Conservation (phyloP, 1,284 basidiomycete genomes). For the Ustilago cynodontis region DNA sequence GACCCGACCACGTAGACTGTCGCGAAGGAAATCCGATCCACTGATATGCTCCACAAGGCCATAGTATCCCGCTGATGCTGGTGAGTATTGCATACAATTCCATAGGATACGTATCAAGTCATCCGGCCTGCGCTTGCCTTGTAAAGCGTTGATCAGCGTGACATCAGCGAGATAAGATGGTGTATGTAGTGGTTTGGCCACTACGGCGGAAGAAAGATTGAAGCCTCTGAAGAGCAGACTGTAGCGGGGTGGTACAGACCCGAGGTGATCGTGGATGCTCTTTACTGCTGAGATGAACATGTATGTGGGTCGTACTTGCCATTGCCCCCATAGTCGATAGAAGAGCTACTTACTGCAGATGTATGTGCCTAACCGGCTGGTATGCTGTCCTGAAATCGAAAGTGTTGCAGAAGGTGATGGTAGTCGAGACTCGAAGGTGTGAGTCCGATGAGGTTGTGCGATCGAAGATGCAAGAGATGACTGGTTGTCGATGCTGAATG, state of each 20-base stretch:
- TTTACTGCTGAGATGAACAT: background rate
- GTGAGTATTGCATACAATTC: no score
- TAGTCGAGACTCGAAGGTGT: background rate
- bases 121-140: no score
- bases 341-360: constrained; percentile 33
- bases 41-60: no score
- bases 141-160: no score
- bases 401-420: background rate
- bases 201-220: no score
- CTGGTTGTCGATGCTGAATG: constrained; percentile 17
- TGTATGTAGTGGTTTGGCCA: no score
- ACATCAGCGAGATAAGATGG: no score
- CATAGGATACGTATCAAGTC: no score
- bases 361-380: constrained; percentile 32
- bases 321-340: background rate
- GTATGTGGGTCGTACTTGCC: background rate
- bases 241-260: no score
- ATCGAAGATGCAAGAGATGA: constrained; percentile 13
- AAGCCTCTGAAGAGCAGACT: background rate
- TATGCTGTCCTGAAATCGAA: constrained; percentile 2
- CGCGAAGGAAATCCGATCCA: no score
- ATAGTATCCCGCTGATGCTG: no score
- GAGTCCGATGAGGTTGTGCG: constrained; percentile 3
- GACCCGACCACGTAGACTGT: no score
- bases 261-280: background rate